Evolutionary conservation across 2,329 filamentous ascomycete genomes (phyloP).

Genomic region (Ceratocystis colombiana): DNA sequence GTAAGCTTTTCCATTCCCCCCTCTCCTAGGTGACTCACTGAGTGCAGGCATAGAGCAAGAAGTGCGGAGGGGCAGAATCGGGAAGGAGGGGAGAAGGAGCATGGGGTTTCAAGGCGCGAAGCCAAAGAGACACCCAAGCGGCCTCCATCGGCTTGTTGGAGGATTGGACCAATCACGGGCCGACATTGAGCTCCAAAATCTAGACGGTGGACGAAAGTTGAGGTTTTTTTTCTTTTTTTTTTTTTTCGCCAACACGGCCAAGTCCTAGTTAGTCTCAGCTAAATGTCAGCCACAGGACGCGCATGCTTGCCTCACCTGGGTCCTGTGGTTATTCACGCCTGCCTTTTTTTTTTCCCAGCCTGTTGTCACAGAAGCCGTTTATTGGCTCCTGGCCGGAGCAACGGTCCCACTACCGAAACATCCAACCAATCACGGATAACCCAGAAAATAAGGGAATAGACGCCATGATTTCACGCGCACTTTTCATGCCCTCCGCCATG

Average conservation of each 20-base stretch:
- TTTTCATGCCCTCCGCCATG: not conserved
- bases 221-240: not conserved
- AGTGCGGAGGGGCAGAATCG: conserved; percentile 5
- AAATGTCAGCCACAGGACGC: not conserved
- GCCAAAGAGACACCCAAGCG: conserved; percentile 9
- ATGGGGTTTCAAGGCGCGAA: not conserved
- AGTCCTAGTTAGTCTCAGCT: not conserved
- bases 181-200: not conserved
- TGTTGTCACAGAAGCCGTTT: not conserved
- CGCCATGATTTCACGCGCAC: not conserved
- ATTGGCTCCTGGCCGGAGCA: not conserved
- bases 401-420: not conserved
- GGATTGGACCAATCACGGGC: conserved; percentile 6
- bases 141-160: conserved; percentile 4
- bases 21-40: not conserved
- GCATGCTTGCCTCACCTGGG: not conserved
- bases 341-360: not conserved
- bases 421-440: not conserved
- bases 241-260: not conserved
- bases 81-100: conserved; percentile 1
- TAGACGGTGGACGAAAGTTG: not conserved
- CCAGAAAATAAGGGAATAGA: not conserved
- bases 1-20: not conserved
- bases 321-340: not conserved
- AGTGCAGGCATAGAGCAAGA: not conserved